Evolutionary conservation across 805 yeast species (phyloP).

Genomic region (Suhomyces sp.): DNA sequence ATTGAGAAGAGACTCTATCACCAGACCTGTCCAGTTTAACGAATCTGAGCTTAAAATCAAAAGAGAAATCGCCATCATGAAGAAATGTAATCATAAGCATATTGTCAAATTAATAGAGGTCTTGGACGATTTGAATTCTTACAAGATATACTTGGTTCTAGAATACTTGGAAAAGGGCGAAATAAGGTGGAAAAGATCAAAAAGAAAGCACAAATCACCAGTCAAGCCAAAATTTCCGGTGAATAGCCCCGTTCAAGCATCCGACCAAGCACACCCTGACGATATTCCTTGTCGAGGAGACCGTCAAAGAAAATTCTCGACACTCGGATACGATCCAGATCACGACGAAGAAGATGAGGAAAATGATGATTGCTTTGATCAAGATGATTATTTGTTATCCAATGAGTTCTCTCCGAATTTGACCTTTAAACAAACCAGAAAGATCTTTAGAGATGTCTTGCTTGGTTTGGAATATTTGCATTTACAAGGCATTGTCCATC

Average conservation of each 20-base stretch:
- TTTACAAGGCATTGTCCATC: constrained; percentile 84
- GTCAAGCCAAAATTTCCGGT: constrained; percentile 3
- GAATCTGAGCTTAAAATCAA: constrained; percentile 36
- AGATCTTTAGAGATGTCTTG: constrained; percentile 77
- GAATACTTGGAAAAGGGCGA: constrained; percentile 93
- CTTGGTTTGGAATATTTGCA: constrained; percentile 89
- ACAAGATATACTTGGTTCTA: constrained; percentile 84
- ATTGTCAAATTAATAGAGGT: constrained; percentile 52
- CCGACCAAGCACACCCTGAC: constrained; percentile 22
- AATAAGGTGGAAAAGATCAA: constrained; percentile 64
- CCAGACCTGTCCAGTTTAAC: constrained; percentile 14
- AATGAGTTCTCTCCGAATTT: constrained; percentile 53
- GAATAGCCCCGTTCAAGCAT: not conserved
- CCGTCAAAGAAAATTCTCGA: constrained; percentile 1
- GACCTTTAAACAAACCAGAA: constrained; percentile 63
- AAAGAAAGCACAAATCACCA: constrained; percentile 12
- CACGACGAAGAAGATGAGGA: constrained; percentile 6
- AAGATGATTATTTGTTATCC: constrained; percentile 23
- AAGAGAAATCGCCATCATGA: constrained; percentile 46
- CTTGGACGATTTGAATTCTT: constrained; percentile 77
- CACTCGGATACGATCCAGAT: not conserved
- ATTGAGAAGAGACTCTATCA: constrained; percentile 22
- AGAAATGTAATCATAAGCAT: constrained; percentile 47
- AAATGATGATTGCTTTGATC: constrained; percentile 9
- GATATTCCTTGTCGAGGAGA: constrained; percentile 42